Percentiles rank a stretch among this genome's conserved stretches.
These are phyloP conservation scores for Podospora appendiculata DNA, from an alignment of 495 filamentous ascomycete species.

Conservation along the genomic window DNA sequence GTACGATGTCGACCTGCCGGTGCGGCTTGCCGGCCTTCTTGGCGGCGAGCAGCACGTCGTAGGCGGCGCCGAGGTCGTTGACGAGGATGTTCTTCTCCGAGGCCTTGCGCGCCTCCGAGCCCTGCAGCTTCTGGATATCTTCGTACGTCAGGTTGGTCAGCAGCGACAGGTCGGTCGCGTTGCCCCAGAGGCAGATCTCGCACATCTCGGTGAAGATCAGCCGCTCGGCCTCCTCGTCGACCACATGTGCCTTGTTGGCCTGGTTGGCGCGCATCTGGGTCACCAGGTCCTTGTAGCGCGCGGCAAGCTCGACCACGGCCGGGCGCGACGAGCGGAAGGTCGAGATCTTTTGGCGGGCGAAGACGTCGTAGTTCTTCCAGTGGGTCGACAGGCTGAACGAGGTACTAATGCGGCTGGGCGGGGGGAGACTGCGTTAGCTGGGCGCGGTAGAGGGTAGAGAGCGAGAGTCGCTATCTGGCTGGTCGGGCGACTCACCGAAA, in stretches of 20 bases:
- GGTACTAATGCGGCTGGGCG: conserved; percentile 62
- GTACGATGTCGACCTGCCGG: conserved; percentile 78
- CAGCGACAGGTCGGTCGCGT: conserved; percentile 90
- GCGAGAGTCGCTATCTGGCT: neutral
- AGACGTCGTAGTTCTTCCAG: conserved; percentile 93
- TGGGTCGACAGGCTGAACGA: conserved; percentile 68
- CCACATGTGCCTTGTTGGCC: conserved; percentile 30
- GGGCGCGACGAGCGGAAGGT: conserved; percentile 91
- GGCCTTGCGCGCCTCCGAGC: conserved; percentile 71
- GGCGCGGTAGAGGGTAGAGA: neutral
- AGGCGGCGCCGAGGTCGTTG: conserved; percentile 72
- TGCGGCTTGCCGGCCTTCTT: conserved; percentile 49
- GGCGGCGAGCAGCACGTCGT: conserved; percentile 57
- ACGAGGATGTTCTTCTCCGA: conserved; percentile 83
- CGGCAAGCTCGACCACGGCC: conserved; percentile 87
- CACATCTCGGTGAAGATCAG: conserved; percentile 87
- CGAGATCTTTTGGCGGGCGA: conserved; percentile 80
- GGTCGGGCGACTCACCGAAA: conserved; percentile 51
- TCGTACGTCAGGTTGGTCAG: conserved; percentile 86
- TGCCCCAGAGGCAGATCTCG: conserved; percentile 97
- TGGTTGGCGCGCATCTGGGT: conserved; percentile 47
- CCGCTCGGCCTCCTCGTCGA: conserved; percentile 60
- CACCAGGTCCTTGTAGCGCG: conserved; percentile 72
- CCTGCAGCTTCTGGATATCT: conserved; percentile 93
- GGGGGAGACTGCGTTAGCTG: neutral